Percentiles rank a stretch among this genome's conserved stretches.
These are phyloP conservation scores for Epichloe elymi DNA, from an alignment of 2,329 filamentous ascomycete genomes.

Conservation along the genomic window DNA sequence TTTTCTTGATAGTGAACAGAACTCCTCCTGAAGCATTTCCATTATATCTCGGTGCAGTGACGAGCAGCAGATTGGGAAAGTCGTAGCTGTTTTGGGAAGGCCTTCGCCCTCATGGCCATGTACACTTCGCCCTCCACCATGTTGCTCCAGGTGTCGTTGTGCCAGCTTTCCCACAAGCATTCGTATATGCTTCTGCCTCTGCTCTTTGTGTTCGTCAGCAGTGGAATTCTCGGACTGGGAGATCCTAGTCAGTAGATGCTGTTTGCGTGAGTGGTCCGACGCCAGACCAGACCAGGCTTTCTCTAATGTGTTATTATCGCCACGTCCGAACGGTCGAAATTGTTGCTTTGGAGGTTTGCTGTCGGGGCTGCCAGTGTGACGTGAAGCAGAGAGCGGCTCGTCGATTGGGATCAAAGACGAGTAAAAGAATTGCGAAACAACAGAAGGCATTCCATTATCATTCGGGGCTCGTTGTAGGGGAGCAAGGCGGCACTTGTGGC, in stretches of 20 bases:
- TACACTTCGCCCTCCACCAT: conserved; percentile 1
- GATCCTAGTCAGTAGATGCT: conserved; percentile 27
- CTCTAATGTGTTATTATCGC: conserved; percentile 70
- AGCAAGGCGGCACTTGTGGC: conserved; percentile 43
- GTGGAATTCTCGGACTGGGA: background rate
- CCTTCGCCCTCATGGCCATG: conserved; percentile 23
- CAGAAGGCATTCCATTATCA: conserved; percentile 39
- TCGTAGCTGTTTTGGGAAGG: conserved; percentile 26
- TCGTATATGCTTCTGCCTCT: conserved; percentile 8
- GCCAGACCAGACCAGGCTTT: conserved; percentile 58
- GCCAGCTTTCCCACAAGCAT: conserved; percentile 10
- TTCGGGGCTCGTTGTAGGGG: conserved; percentile 27
- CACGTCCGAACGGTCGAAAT: conserved; percentile 63
- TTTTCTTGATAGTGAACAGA: conserved; percentile 35
- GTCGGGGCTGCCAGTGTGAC: conserved; percentile 37
- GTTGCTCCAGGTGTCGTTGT: conserved; percentile 1
- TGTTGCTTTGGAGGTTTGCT: conserved; percentile 41
- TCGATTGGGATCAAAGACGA: conserved; percentile 71
- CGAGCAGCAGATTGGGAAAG: conserved; percentile 32
- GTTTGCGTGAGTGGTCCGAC: conserved; percentile 31
- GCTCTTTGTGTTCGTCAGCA: background rate
- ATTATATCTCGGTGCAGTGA: conserved; percentile 33
- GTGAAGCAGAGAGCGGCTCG: conserved; percentile 62
- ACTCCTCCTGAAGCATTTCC: conserved; percentile 32
- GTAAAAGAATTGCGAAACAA: conserved; percentile 73